Evolutionary conservation across 345 rosid species (phyloP).

Genomic region (Ailanthus altissimus): DNA sequence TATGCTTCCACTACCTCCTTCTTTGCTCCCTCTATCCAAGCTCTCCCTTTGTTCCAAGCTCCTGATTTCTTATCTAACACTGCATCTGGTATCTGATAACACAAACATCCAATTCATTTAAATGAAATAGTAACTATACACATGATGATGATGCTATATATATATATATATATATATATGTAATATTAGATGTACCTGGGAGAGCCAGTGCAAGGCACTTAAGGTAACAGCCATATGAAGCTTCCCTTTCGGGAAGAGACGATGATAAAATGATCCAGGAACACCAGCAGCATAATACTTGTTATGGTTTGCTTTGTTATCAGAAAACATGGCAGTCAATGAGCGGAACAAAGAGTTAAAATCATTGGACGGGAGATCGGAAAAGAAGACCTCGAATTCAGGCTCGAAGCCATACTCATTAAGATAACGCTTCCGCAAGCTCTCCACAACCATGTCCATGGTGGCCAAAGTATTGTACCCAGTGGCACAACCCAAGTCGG

Average conservation of each 20-base stretch:
- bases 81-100: constrained; percentile 44
- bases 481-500: constrained; percentile 64
- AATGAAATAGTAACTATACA: not conserved
- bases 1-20: constrained; percentile 55
- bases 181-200: constrained; percentile 35
- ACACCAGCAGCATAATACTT: constrained; percentile 51
- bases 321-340: constrained; percentile 16
- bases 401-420: constrained; percentile 40
- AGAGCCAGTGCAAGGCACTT: constrained; percentile 72
- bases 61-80: constrained; percentile 44
- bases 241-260: constrained; percentile 52
- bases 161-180: no score
- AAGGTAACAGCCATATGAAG: constrained; percentile 60
- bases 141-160: not conserved
- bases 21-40: constrained; percentile 61
- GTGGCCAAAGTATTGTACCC: constrained; percentile 54
- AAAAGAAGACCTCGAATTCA: constrained; percentile 61
- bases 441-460: constrained; percentile 45
- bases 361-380: constrained; percentile 62
- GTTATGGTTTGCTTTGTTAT: not conserved
- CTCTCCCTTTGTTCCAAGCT: constrained; percentile 59
- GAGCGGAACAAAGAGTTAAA: constrained; percentile 50
- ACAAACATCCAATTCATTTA: not conserved
- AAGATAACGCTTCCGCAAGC: constrained; percentile 35
- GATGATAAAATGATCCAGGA: constrained; percentile 56